phyloP scores from a whole-genome alignment of 768 basidiomycete genomes.

The Clathrus columnatus region DNA sequence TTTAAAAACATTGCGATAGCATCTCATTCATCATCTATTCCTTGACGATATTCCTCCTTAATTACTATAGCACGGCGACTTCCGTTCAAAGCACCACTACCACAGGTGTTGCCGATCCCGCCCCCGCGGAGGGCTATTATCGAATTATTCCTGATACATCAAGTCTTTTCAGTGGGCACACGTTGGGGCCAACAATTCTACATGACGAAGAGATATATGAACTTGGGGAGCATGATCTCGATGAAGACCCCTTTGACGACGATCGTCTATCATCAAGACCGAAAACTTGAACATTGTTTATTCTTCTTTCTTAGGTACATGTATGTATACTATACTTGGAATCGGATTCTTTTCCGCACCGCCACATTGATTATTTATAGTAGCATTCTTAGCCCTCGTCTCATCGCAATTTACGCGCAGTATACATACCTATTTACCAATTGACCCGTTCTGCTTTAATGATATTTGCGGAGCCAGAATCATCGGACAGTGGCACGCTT shows the following conservation, averaged over 20 bases:
- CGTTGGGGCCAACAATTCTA: neutral
- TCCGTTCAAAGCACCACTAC: slow-evolving; percentile 47
- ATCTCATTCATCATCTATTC: slow-evolving; percentile 74
- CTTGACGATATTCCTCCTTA: slow-evolving; percentile 59
- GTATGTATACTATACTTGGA: neutral
- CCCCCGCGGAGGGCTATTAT: neutral
- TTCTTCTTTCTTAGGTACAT: neutral
- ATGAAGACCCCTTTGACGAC: slow-evolving; percentile 5
- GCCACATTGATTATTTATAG: too few species aligned
- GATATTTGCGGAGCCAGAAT: too few species aligned
- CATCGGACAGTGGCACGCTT: too few species aligned
- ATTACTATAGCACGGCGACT: slow-evolving; percentile 49
- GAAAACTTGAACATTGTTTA: neutral
- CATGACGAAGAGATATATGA: slow-evolving; percentile 10
- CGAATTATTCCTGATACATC: slow-evolving; percentile 2
- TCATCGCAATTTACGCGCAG: too few species aligned
- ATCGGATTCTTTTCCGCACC: neutral
- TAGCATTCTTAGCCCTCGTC: too few species aligned
- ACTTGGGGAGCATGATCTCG: neutral
- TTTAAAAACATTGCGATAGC: slow-evolving; percentile 26
- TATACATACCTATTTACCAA: too few species aligned
- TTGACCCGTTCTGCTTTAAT: too few species aligned
- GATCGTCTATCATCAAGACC: neutral
- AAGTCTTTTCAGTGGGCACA: slow-evolving; percentile 7
- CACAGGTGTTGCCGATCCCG: neutral